A percentile compares a stretch with the other conserved stretches of the same genome.
These are phyloP conservation scores for Fonsecaea multimorphosa DNA, from an alignment of 2,329 filamentous ascomycete genomes.

Conservation along the genomic window DNA sequence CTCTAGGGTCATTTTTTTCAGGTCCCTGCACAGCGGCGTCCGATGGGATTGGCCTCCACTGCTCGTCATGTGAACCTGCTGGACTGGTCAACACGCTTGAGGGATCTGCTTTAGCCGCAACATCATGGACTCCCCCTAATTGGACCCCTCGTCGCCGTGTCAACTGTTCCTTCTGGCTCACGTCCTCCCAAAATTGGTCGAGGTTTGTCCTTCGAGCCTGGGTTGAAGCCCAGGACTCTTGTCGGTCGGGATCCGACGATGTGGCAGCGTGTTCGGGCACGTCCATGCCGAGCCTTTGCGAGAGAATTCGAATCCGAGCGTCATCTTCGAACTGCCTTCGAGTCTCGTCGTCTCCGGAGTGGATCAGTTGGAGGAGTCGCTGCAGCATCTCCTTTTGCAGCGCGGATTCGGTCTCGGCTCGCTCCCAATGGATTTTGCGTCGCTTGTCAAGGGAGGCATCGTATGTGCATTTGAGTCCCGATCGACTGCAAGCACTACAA, in stretches of 20 bases:
- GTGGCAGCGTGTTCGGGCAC: background rate
- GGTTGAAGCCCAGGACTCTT: background rate
- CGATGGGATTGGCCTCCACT: background rate
- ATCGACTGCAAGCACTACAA: constrained; percentile 20
- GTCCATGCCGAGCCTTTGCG: constrained; percentile 17
- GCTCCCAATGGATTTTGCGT: constrained; percentile 24
- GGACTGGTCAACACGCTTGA: background rate
- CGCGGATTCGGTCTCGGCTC: constrained; percentile 18
- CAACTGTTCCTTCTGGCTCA: constrained; percentile 15
- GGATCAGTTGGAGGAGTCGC: constrained; percentile 18
- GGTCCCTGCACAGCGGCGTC: background rate
- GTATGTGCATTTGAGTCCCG: constrained; percentile 20
- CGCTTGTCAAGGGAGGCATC: constrained; percentile 20
- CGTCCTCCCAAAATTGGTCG: constrained; percentile 5
- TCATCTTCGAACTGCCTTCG: constrained; percentile 10
- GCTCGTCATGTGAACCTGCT: constrained; percentile 10
- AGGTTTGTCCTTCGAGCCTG: constrained; percentile 7
- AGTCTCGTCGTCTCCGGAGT: background rate
- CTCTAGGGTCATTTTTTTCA: constrained; percentile 4
- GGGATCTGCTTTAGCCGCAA: background rate
- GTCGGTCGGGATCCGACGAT: background rate
- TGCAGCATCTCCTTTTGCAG: constrained; percentile 22
- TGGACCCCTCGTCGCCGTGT: constrained; percentile 2
- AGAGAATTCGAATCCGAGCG: constrained; percentile 5
- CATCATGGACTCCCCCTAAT: background rate